Base-by-base conservation (phyloP, 2,329 filamentous ascomycete species). In the Sporothrix phasma region DNA sequence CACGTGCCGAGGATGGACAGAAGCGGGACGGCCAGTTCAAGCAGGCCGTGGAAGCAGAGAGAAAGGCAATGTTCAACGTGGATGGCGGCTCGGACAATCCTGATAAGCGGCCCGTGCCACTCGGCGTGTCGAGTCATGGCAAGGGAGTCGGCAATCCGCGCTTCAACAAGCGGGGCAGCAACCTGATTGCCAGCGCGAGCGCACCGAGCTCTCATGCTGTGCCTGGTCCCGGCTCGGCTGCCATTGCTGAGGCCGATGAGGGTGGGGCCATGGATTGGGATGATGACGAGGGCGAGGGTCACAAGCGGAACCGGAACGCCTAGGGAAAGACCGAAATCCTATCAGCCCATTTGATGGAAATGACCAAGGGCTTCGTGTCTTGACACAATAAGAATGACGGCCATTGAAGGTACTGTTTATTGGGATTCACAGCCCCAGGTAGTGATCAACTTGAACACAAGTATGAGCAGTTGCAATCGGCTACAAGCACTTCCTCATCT, bases 221-320 rank as follows among this genome's bases (percentile, higher is more conserved):
- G 19, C 51, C 51, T 3, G 56, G 47, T 19, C 43, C 6, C 5
- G 31, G 19, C 19, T 29, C 1, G 66, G 39, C 3, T 66, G 67
- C 5, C 58, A 68, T 11, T 82, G 85, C 61, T 10, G 70, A 85
- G 29, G 76, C 77, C 1, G 66, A 63, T 2, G 67, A 69, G n/a
- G n/a, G n/a, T 17, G 69, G 68, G 39, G 67, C 66, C 49, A 83
- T 84, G 78, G 83, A 85, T 60, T 69, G 85, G 31, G 84, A 86
- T 66, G 75, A 77, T 37, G 76, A 78, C 54, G 79, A 80, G 5
- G 72, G 73, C 1, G 79, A 81, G 51, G 77, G 73, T 66, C 80
- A 77, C 76, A 83, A 81, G 72, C 76, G 81, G 47, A 81, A 77
- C 67, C 80, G 81, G 66, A 77, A 81, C 64, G 86, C 84, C 7